Conservation (phyloP, 805 yeast genomes). For the Candida patagonica region DNA sequence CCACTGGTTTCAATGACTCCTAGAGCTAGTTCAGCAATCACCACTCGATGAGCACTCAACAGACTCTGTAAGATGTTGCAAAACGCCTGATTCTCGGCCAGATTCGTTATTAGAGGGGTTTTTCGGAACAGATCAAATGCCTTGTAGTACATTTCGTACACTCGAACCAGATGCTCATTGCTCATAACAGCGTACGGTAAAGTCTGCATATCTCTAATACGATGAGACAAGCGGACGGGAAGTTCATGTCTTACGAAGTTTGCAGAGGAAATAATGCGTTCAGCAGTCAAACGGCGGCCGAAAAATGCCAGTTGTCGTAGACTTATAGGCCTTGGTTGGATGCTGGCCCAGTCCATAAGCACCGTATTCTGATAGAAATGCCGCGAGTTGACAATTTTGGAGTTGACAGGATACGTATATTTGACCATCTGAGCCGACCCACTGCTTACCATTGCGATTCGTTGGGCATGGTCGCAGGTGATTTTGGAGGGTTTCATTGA, state of each 20-base stretch:
- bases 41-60: conserved; percentile 65
- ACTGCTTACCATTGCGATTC: conserved; percentile 12
- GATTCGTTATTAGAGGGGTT: conserved; percentile 53
- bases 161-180: conserved; percentile 77
- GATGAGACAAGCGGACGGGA: conserved; percentile 73
- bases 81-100: conserved; percentile 69
- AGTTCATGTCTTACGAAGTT: conserved; percentile 81
- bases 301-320: conserved; percentile 84
- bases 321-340: conserved; percentile 81
- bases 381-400: conserved; percentile 47
- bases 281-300: conserved; percentile 68
- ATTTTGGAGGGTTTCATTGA: not conserved
- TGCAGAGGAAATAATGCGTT: conserved; percentile 73
- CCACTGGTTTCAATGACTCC: conserved; percentile 81
- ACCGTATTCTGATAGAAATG: conserved; percentile 82
- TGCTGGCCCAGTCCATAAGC: conserved; percentile 50
- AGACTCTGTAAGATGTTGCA: conserved; percentile 54
- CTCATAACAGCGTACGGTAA: conserved; percentile 78
- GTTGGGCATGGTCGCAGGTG: conserved; percentile 6
- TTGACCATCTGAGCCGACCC: conserved; percentile 10
- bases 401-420: conserved; percentile 25
- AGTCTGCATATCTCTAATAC: conserved; percentile 68
- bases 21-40: conserved; percentile 83
- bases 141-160: conserved; percentile 80
- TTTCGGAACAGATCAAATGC: conserved; percentile 80